Percentiles rank a stretch among this genome's conserved stretches.
phyloP scores from a whole-genome alignment of 2,329 filamentous ascomycete species.

The Colletotrichum sp. region DNA sequence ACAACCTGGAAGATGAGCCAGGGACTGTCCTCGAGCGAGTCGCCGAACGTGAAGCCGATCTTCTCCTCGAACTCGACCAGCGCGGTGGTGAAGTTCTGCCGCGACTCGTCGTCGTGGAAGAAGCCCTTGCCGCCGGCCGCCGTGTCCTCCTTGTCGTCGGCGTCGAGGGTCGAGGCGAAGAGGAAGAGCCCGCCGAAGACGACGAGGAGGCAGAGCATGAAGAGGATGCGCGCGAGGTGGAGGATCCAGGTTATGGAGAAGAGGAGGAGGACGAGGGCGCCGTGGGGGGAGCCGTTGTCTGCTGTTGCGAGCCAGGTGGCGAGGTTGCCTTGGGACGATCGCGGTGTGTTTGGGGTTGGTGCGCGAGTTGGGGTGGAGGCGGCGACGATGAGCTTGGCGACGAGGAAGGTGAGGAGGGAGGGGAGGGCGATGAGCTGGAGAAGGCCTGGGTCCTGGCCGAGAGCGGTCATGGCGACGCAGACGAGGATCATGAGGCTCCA shows the following conservation, averaged over 20 bases:
- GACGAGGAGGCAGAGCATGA: not conserved
- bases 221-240: slow-evolving; percentile 6
- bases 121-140: not conserved
- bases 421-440: slow-evolving; percentile 12
- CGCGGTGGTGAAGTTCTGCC: not conserved
- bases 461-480: not conserved
- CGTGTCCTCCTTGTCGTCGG: not conserved
- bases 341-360: not conserved
- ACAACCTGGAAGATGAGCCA: not conserved
- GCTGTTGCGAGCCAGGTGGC: slow-evolving; percentile 14
- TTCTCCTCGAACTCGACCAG: not conserved
- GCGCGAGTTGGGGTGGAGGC: not conserved
- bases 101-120: not conserved
- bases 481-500: slow-evolving; percentile 5
- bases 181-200: not conserved
- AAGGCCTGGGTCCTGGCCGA: not conserved
- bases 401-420: slow-evolving; percentile 16
- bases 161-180: not conserved
- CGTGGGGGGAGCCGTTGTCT: slow-evolving; percentile 16
- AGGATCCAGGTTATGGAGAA: slow-evolving; percentile 6
- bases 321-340: not conserved
- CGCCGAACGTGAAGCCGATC: not conserved
- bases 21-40: not conserved
- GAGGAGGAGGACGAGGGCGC: slow-evolving; percentile 12
- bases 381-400: slow-evolving; percentile 9